These are phyloP conservation scores for Tolypocladium inflatum DNA, from an alignment of 2,329 filamentous ascomycete species.

Conservation along the genomic window DNA sequence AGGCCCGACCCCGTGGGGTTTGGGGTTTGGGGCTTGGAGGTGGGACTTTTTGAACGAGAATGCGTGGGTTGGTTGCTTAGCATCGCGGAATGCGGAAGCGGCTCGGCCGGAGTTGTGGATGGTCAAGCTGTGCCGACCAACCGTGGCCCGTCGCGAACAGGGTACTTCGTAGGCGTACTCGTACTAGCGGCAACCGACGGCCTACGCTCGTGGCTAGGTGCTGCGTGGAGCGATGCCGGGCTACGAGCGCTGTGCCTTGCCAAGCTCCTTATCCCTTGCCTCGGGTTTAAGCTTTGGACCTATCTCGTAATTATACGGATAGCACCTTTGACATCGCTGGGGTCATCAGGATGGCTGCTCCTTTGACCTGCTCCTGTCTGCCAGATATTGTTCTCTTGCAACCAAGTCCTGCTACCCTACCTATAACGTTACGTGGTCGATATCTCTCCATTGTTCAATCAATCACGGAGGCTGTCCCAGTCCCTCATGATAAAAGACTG, in stretches of 20 bases:
- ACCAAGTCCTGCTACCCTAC: too few relatives aligned
- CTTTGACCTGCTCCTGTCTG: too few relatives aligned
- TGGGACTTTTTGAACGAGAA: background rate
- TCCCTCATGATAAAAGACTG: too few relatives aligned
- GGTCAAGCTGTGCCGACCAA: background rate
- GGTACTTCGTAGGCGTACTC: too few relatives aligned
- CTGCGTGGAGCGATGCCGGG: background rate
- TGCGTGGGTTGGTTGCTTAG: background rate
- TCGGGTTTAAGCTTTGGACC: background rate
- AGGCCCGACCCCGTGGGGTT: background rate
- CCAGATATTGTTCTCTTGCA: too few relatives aligned
- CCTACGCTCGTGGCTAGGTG: background rate
- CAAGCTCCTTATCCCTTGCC: background rate
- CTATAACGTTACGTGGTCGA: too few relatives aligned
- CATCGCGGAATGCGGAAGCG: background rate
- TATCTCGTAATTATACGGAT: too few relatives aligned
- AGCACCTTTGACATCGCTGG: too few relatives aligned
- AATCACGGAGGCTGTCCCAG: too few relatives aligned
- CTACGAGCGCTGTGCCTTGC: background rate
- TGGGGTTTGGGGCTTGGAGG: background rate
- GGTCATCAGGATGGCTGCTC: too few relatives aligned
- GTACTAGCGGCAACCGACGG: background rate
- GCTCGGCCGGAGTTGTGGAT: background rate
- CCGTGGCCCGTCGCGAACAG: background rate
- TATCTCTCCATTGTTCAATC: too few relatives aligned